Evolutionary conservation across 2,329 filamentous ascomycete genomes (phyloP).

Genomic region (Aspergillus aculeatinus): DNA sequence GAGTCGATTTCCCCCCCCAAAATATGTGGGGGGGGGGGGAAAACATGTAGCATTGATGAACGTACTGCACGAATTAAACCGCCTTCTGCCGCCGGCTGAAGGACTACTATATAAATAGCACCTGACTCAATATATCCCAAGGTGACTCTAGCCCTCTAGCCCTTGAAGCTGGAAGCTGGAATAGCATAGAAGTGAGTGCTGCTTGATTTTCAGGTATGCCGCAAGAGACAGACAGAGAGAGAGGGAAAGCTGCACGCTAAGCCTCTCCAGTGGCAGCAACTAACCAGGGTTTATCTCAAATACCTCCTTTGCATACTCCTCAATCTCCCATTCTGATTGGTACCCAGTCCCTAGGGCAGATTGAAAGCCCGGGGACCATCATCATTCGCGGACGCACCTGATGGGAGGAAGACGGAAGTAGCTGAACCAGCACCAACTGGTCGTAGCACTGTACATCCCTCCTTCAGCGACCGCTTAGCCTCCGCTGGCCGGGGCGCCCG

Average conservation of each 20-base stretch:
- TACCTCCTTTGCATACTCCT: conserved; percentile 20
- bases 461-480: conserved; percentile 23
- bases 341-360: conserved; percentile 12
- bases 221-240: conserved; percentile 10
- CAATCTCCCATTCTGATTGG: conserved; percentile 27
- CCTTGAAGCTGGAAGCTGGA: background rate
- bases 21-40: background rate
- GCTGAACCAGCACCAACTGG: conserved; percentile 12
- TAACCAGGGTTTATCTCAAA: conserved; percentile 38
- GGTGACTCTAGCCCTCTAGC: background rate
- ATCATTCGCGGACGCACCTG: too few species aligned
- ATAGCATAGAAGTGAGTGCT: background rate
- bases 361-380: conserved; percentile 15
- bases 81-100: too few species aligned
- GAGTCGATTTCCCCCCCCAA: background rate
- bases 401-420: too few species aligned
- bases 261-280: background rate
- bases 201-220: conserved; percentile 14
- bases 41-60: background rate
- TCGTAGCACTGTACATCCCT: conserved; percentile 24
- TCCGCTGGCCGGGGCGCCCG: conserved; percentile 6
- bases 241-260: conserved; percentile 15
- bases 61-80: too few species aligned
- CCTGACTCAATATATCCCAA: background rate
- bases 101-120: background rate